phyloP scores from a whole-genome alignment of 305 asterid genomes.

The Salvia sclarea region DNA sequence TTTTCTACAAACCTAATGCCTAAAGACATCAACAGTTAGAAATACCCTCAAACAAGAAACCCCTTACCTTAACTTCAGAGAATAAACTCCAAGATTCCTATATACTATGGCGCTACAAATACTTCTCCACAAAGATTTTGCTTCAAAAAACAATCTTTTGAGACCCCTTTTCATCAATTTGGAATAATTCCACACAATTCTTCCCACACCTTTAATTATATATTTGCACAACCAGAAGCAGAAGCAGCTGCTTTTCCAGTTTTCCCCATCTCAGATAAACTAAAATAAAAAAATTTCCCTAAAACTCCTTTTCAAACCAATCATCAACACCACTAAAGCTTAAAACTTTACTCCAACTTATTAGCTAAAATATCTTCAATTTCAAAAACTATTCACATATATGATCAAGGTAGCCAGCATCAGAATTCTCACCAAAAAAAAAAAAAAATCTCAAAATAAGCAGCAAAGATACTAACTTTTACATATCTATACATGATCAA shows the following conservation, averaged over 20 bases:
- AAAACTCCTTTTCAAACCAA: too few species aligned
- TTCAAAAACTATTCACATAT: not conserved
- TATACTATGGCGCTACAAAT: constrained; percentile 8
- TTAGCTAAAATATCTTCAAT: not conserved
- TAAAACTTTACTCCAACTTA: constrained; percentile 22
- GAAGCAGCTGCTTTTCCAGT: constrained; percentile 4
- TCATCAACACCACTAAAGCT: constrained; percentile 9
- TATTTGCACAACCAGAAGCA: constrained; percentile 7
- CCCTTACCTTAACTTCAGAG: constrained; percentile 30
- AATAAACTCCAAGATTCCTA: constrained; percentile 34
- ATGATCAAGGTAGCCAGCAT: constrained; percentile 13
- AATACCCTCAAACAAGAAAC: constrained; percentile 28
- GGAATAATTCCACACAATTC: constrained; percentile 22
- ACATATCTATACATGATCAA: not conserved
- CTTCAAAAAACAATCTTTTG: constrained; percentile 27
- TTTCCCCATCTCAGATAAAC: constrained; percentile 25
- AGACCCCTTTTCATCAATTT: constrained; percentile 26
- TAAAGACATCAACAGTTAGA: constrained; percentile 11
- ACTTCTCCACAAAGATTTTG: constrained; percentile 23
- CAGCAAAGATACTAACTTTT: not conserved
- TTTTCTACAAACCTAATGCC: constrained; percentile 18
- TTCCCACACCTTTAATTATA: constrained; percentile 17
- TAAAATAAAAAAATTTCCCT: constrained; percentile 9
- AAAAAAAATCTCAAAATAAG: not conserved
- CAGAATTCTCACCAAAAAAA: not conserved